Evolutionary conservation across 2,329 filamentous ascomycete species (phyloP), one percentile per base, ranked within the genome.

Genomic region (Rhynchosporium graminicola): DNA sequence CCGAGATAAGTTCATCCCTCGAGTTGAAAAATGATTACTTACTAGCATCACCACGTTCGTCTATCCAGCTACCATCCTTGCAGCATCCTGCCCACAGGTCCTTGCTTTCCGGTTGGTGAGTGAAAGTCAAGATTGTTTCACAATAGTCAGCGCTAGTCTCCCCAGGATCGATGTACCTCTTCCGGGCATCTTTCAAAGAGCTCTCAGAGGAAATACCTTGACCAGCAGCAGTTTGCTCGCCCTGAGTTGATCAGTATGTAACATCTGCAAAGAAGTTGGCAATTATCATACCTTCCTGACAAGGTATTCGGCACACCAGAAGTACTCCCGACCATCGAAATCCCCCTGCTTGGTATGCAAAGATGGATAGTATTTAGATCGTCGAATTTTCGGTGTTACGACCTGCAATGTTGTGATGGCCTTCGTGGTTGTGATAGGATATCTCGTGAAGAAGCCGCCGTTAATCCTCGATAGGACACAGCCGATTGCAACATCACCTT

Each of bases 401-500:
- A 60, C 28, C 13, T 60, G 31, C 20, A 36, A 48, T 40, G 56
- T 57, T 15, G 26, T 28, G 8, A 62, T 50, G 4, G 46, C 57
- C 40, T 58, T 59, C 31, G 54, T 57, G 12, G 50, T 28, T 2
- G 57, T 38, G 38, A 62, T 46, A 7, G 55, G 51, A 28, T n/a
- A 54, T 2, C 7, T 60, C 4, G 43, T 60, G 12, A 63, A 38
- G 29, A 65, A 63, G 8, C 47, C 47, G 29, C 36, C 62, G 31
- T 54, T 57, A 31, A 56, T 42, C 46, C 26, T 47, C 40, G 42
- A 47, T 4, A 57, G 51, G 40, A 66, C 60, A 7, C 48, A 59
- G 6, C 64, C 59, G 38, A 55, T 60, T n/a, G 55, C 64, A 1
- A 66, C 64, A 57, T 63, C 56, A 4, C 46, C 46, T 38, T 66